Base-by-base conservation (phyloP, 495 filamentous ascomycete genomes). In the Antarctomyces pellizariae region DNA sequence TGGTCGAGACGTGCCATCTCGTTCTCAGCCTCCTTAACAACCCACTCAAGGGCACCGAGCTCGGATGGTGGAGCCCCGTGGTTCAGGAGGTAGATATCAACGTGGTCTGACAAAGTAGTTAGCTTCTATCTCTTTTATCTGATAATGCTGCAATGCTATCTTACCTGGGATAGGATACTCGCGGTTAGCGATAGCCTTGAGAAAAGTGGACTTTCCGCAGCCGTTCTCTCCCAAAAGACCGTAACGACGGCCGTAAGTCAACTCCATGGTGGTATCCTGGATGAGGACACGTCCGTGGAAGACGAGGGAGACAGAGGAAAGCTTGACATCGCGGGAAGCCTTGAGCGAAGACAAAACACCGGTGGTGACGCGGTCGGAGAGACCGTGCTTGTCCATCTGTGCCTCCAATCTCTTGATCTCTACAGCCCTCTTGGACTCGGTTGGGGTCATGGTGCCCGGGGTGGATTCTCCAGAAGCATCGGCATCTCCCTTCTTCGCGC, bases 21-120 rank as follows among this genome's bases (percentile, higher is more conserved):
- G 37, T 68, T 75, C 59, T 99, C 75, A 13, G 86, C 86, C 58
- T 99, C 78, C 40, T 57, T 78, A 27, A 99, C 76, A 33, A 99
- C 86, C 79, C 89, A 99, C 46, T 91, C 80, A 28, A 99, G 54
- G 25, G 86, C 86, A 45, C 89, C 86, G 11, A 83, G 49, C 2
- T 93, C 77, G 30, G 60, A 76, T 15, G 73, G 71, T 12, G 80
- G 80, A n/a, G 86, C 86, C 49, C 89, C 89, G 48, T 99, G 79
- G 54, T 99, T 95, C 36, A 99, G 58, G 13, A 99, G 68, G 54
- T 99, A 99, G 49, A 99, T 89, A 57, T 99, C 86, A 50, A 95
- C 62, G 50, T 93, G 84, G 3, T 93, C 82, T n/a, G n/a, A n/a
- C n/a, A n/a, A n/a, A n/a, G n/a, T n/a, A n/a, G n/a, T n/a, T n/a